phyloP scores from a whole-genome alignment of 805 yeast genomes.

The Saccharomycopsis sp. region DNA sequence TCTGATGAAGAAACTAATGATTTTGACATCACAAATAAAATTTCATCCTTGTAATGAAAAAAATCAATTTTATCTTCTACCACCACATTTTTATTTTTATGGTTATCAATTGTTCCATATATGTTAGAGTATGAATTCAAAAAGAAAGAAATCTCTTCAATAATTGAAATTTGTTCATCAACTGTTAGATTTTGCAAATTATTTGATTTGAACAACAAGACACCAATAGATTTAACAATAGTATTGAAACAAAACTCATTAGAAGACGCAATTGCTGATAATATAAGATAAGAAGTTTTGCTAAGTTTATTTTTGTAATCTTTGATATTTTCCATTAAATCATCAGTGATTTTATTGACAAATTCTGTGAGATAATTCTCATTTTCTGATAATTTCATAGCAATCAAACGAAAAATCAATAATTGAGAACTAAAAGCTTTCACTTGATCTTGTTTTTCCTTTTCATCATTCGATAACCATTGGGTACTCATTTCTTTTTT shows the following conservation, averaged over 20 bases:
- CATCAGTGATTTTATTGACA: conserved; percentile 37
- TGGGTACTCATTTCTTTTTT: neutral
- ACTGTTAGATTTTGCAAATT: conserved; percentile 39
- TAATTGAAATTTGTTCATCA: conserved; percentile 46
- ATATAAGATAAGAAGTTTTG: conserved; percentile 52
- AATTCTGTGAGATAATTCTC: conserved; percentile 31
- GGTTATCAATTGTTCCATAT: conserved; percentile 21
- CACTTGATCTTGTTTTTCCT: conserved; percentile 7
- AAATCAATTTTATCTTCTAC: conserved; percentile 28
- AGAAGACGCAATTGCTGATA: conserved; percentile 44
- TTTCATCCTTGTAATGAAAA: conserved; percentile 46
- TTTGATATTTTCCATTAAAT: conserved; percentile 34
- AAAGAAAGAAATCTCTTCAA: conserved; percentile 52
- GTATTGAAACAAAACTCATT: conserved; percentile 36
- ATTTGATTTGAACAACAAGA: conserved; percentile 17
- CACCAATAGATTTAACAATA: conserved; percentile 27
- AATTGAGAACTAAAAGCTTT: conserved; percentile 26
- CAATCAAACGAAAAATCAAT: conserved; percentile 34
- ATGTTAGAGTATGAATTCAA: conserved; percentile 39
- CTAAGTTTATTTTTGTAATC: conserved; percentile 41
- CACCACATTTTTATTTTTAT: neutral
- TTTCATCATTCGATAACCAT: conserved; percentile 8
- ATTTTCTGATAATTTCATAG: conserved; percentile 25
- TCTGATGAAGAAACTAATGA: conserved; percentile 57
- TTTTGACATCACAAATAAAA: conserved; percentile 58